phyloP scores from a whole-genome alignment of 495 filamentous ascomycete species.

The Aspergillus ellipticus region DNA sequence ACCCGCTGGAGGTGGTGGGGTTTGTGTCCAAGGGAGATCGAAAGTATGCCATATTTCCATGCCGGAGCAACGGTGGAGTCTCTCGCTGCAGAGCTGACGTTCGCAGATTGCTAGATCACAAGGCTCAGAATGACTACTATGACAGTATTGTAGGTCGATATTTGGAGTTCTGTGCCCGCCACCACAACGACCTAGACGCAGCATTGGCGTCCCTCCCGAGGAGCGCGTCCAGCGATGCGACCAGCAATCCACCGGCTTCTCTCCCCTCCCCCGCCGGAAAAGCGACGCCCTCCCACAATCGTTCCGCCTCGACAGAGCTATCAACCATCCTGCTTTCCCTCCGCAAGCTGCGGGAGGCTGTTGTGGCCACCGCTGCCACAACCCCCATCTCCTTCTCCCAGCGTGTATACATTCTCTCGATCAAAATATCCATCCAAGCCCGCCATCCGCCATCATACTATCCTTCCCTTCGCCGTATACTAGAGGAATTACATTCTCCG shows the following conservation, averaged over 20 bases:
- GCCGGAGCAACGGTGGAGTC: constrained; percentile 3
- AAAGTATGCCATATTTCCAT: constrained; percentile 52
- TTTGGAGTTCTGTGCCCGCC: constrained; percentile 76
- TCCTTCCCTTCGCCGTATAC: constrained; percentile 75
- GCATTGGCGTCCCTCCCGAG: constrained; percentile 65
- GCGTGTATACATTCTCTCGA: constrained; percentile 73
- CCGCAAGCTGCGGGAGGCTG: constrained; percentile 86
- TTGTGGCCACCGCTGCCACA: constrained; percentile 61
- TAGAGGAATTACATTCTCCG: constrained; percentile 63
- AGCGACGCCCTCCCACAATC: constrained; percentile 22
- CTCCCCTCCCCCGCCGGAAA: constrained; percentile 19
- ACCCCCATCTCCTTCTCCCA: constrained; percentile 60
- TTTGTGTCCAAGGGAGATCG: constrained; percentile 86
- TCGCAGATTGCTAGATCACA: constrained; percentile 67
- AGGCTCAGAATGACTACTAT: constrained; percentile 78
- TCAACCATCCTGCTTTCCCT: constrained; percentile 66
- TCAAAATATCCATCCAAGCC: constrained; percentile 74
- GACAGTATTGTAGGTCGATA: constrained; percentile 81
- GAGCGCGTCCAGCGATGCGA: constrained; percentile 38
- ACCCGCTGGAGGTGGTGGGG: constrained; percentile 73
- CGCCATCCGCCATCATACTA: constrained; percentile 84
- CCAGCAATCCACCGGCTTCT: constrained; percentile 37
- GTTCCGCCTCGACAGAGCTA: constrained; percentile 48
- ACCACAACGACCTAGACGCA: constrained; percentile 64
- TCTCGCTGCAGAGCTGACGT: constrained; percentile 10